Evolutionary conservation across 768 basidiomycete species (phyloP), one percentile per base, ranked within the genome.

Genomic region (Ramaria sp.): DNA sequence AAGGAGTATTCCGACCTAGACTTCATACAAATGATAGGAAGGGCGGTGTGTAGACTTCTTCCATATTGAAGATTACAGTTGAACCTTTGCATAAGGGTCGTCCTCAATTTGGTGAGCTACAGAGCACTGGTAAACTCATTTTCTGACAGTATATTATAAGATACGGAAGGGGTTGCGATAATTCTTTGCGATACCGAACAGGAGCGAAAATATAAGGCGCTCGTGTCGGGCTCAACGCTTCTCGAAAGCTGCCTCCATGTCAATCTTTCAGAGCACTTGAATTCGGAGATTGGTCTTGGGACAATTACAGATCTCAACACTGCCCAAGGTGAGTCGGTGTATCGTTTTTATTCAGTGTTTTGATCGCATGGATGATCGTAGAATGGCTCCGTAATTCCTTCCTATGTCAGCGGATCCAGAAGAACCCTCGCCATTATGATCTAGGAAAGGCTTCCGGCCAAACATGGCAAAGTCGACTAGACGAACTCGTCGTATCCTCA

Each of bases 11-110:
- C 86, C 0, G 94, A 96, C 64, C 74, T 96, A 5, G 96, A 97
- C 61, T 75, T 97, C 27, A 82, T 89, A 76, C 94, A 96, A 67
- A 97, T 97, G 95, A 79, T 97, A 56, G 96, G 95, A 6, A 80
- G 96, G 45, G 93, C 93, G 41, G 88, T 89, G 64, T 66, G 82
- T 61, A 55, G 30, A 15, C 27, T 27, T n/a, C n/a, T 24, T 22
- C 6, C 9, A 12, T 34, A 15, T 15, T 37, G 34, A 10, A 52
- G n/a, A 18, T 30, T n/a, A 28, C 32, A 9, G 24, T 28, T 42
- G n/a, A 56, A n/a, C n/a, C 27, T 48, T n/a, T 48, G 37, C 39
- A 42, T 18, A 55, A 90, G 82, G 92, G 93, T 8, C 77, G 93
- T 32, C 92, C 93, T 25, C 93, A 97, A 66, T 95, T 89, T 63